Evolutionary conservation across 1,139 yeast genomes (phyloP).

Genomic region (Meyerozyma sp.): DNA sequence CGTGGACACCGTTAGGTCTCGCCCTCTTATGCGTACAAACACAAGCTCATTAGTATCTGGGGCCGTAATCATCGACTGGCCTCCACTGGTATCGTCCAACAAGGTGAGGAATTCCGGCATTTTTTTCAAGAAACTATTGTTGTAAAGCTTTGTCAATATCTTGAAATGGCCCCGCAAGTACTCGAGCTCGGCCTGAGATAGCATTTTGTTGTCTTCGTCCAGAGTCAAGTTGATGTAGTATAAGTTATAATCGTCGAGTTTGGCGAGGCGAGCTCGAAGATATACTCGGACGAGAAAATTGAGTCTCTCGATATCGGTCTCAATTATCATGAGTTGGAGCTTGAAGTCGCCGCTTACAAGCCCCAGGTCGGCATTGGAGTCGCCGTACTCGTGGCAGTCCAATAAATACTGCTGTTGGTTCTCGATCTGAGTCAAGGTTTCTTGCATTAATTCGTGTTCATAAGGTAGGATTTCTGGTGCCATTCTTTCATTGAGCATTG

Average conservation of each 20-base stretch:
- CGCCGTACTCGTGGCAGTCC: constrained; percentile 48
- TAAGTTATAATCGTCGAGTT: constrained; percentile 65
- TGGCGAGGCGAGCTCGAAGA: constrained; percentile 68
- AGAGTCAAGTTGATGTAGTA: constrained; percentile 37
- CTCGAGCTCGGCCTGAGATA: constrained; percentile 57
- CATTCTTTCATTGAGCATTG: constrained; percentile 82
- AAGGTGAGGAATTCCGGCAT: constrained; percentile 66
- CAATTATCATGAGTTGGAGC: constrained; percentile 75
- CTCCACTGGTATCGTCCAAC: constrained; percentile 74
- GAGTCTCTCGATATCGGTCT: constrained; percentile 85
- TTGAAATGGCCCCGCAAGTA: constrained; percentile 58
- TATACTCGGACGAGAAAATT: constrained; percentile 77
- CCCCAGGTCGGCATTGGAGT: constrained; percentile 34
- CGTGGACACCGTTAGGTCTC: constrained; percentile 11
- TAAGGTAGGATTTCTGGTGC: constrained; percentile 80
- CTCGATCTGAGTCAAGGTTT: constrained; percentile 55
- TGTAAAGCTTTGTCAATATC: constrained; percentile 60
- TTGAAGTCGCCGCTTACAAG: constrained; percentile 59
- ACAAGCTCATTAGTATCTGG: constrained; percentile 79
- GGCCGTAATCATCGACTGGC: constrained; percentile 68
- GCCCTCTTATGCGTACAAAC: constrained; percentile 55
- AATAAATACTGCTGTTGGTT: constrained; percentile 71
- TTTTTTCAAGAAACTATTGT: constrained; percentile 58
- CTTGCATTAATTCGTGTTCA: constrained; percentile 51
- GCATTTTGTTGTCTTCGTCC: constrained; percentile 18